These are phyloP conservation scores for Serendipita indica DNA, from an alignment of 768 basidiomycete species.

Conservation along the genomic window DNA sequence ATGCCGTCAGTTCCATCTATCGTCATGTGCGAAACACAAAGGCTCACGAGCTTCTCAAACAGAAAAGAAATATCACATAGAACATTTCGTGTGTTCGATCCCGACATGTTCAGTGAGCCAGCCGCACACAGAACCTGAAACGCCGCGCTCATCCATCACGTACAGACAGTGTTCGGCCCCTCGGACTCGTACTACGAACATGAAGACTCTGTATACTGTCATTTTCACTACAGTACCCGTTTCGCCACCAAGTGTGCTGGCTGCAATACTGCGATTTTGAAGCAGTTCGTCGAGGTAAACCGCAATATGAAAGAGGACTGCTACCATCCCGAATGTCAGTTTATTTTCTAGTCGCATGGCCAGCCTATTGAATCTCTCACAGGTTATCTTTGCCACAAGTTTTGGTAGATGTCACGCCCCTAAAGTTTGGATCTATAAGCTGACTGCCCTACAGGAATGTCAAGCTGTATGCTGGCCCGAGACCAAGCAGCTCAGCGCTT, in stretches of 20 bases:
- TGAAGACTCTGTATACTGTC: conserved; percentile 93
- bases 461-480: conserved; percentile 59
- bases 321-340: conserved; percentile 99
- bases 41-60: conserved; percentile 14
- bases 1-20: conserved; percentile 56
- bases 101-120: conserved; percentile 37
- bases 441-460: conserved; percentile 92
- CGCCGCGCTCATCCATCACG: not conserved
- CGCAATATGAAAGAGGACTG: conserved; percentile 96
- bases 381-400: not conserved
- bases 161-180: conserved; percentile 76
- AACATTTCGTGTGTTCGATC: conserved; percentile 97
- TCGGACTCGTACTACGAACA: conserved; percentile 99
- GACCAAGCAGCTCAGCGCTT: conserved; percentile 42
- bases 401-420: conserved; percentile 6
- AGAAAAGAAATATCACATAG: conserved; percentile 29
- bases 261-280: conserved; percentile 91
- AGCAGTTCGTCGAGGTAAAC: conserved; percentile 99
- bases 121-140: not conserved
- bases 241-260: conserved; percentile 98
- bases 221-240: conserved; percentile 97
- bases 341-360: conserved; percentile 39
- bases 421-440: not conserved
- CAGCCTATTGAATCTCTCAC: not conserved
- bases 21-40: conserved; percentile 6